phyloP scores from a whole-genome alignment of 225 moss, liverwort and hornwort genomes.

The Neckera pumila region DNA sequence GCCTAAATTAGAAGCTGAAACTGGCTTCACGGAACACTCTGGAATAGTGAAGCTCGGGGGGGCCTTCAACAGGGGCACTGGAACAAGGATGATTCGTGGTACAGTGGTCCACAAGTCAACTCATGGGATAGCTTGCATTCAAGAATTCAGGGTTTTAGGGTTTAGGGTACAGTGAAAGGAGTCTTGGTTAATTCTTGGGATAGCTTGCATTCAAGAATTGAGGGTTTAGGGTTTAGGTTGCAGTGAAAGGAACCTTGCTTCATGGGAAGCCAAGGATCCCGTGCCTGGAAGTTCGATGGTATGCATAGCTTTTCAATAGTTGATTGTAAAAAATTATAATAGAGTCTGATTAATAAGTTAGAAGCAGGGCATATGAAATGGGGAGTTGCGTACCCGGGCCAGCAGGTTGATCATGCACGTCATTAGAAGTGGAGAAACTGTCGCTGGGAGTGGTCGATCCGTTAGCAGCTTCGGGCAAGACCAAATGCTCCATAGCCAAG shows the following conservation, averaged over 20 bases:
- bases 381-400: neutral
- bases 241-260: too few relatives aligned
- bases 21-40: neutral
- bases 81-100: neutral
- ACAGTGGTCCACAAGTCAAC: neutral
- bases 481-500: neutral
- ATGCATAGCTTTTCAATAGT: neutral
- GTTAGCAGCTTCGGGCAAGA: conserved; percentile 6
- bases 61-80: neutral
- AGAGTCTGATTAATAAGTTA: neutral
- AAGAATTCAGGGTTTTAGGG: neutral
- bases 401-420: neutral
- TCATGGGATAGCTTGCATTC: neutral
- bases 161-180: neutral
- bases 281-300: neutral
- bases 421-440: conserved; percentile 14
- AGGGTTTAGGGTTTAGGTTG: neutral
- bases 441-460: conserved; percentile 1
- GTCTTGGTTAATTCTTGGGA: neutral
- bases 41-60: neutral
- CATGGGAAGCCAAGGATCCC: neutral
- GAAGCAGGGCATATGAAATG: neutral
- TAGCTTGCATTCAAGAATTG: neutral
- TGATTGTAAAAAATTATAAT: neutral
- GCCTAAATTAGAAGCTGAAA: neutral